Conservation (phyloP, 805 yeast species). For the Lipomyces yamanashiensis region DNA sequence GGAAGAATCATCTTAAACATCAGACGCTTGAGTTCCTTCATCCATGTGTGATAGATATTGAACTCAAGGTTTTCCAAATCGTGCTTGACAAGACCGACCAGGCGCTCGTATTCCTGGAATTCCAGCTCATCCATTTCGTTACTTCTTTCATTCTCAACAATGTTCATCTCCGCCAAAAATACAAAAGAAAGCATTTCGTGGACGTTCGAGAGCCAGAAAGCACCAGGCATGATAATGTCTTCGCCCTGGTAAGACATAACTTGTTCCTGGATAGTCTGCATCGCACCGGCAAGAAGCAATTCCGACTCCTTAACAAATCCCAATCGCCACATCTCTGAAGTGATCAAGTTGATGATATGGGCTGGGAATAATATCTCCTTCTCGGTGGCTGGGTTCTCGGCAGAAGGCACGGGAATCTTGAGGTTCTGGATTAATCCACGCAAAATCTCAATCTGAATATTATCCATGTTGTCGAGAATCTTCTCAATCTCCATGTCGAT, state of each 20-base stretch:
- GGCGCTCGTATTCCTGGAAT: constrained; percentile 83
- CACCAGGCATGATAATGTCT: constrained; percentile 87
- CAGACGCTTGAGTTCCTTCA: constrained; percentile 90
- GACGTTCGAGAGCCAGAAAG: constrained; percentile 96
- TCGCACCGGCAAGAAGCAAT: constrained; percentile 84
- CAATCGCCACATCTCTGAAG: constrained; percentile 97
- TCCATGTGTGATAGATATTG: constrained; percentile 95
- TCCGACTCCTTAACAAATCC: constrained; percentile 93
- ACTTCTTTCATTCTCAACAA: constrained; percentile 78
- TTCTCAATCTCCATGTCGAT: constrained; percentile 44
- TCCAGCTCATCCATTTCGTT: constrained; percentile 88
- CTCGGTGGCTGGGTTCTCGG: constrained; percentile 78
- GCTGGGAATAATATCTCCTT: constrained; percentile 97
- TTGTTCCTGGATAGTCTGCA: constrained; percentile 82
- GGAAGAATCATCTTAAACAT: constrained; percentile 89
- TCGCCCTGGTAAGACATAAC: constrained; percentile 82
- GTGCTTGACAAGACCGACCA: constrained; percentile 88
- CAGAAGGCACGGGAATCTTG: constrained; percentile 83
- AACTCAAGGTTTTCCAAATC: constrained; percentile 92
- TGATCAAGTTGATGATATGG: constrained; percentile 85
- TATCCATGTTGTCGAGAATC: constrained; percentile 44
- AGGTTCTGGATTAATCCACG: constrained; percentile 84
- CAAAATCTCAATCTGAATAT: constrained; percentile 77
- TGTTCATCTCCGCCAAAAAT: constrained; percentile 90
- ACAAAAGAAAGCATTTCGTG: constrained; percentile 95